phyloP scores from a whole-genome alignment of 257 asterid genomes.

The Perilla frutescens region DNA sequence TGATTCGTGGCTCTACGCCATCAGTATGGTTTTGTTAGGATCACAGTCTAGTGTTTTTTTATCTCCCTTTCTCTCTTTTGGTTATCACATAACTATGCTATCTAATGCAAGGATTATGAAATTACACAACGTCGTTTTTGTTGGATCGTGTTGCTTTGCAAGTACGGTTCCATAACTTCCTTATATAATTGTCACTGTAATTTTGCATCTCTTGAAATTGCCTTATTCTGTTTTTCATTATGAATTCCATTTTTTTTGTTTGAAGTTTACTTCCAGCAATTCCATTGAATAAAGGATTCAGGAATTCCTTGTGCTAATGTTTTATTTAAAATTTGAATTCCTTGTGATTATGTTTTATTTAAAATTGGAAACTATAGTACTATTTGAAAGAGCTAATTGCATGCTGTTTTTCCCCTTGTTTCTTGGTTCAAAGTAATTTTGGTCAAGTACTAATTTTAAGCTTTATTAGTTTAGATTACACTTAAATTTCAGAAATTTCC shows the following conservation, averaged over 20 bases:
- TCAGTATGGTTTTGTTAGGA: constrained; percentile 43
- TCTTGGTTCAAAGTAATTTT: too few relatives aligned
- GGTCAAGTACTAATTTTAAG: too few relatives aligned
- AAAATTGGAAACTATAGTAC: too few relatives aligned
- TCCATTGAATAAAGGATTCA: too few relatives aligned
- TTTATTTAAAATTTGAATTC: too few relatives aligned
- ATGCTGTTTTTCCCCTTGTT: too few relatives aligned
- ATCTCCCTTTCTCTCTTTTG: constrained; percentile 13
- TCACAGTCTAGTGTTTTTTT: constrained; percentile 28
- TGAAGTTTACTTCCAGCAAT: not conserved
- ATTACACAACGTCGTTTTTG: constrained; percentile 23
- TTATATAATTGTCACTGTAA: not conserved
- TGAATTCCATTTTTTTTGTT: not conserved
- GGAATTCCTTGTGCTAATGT: too few relatives aligned
- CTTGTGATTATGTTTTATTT: too few relatives aligned
- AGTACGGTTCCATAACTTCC: not conserved
- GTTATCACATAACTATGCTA: constrained; percentile 29
- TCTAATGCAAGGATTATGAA: constrained; percentile 28
- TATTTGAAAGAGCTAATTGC: too few relatives aligned
- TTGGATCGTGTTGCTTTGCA: not conserved
- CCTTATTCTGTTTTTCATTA: not conserved
- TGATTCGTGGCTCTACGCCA: constrained; percentile 24
- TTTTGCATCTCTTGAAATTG: not conserved
- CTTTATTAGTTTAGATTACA: too few relatives aligned
- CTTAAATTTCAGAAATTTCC: too few relatives aligned